A percentile compares a stretch with the other conserved stretches of the same genome.
phyloP scores from a whole-genome alignment of 805 yeast species.

The Geotrichum ghanense region DNA sequence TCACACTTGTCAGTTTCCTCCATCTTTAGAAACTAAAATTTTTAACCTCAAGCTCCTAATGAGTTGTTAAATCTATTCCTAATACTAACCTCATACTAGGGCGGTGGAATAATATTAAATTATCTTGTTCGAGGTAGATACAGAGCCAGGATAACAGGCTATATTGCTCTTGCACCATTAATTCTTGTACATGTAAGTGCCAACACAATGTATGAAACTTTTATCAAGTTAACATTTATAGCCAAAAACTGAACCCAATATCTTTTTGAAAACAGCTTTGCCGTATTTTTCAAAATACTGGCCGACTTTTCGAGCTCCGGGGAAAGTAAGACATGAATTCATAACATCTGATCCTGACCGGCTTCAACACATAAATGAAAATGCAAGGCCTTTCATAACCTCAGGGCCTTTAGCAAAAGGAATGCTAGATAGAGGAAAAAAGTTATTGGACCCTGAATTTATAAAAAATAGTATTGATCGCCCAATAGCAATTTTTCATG shows the following conservation, averaged over 20 bases:
- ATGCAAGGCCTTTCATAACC: no score
- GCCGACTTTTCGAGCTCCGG: no score
- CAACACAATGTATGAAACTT: background rate
- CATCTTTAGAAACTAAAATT: no score
- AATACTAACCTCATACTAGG: conserved; percentile 12
- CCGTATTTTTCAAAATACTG: conserved; percentile 17
- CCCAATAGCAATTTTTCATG: no score
- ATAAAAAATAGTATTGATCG: no score
- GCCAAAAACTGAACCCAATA: conserved; percentile 16
- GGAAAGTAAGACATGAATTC: no score
- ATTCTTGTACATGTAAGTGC: conserved; percentile 14
- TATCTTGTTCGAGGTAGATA: conserved; percentile 26
- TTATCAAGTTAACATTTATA: conserved; percentile 2
- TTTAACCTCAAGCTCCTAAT: background rate
- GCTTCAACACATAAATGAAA: no score
- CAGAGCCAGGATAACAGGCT: conserved; percentile 24
- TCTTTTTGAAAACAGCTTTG: conserved; percentile 16
- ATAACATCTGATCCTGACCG: no score
- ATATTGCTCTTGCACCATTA: conserved; percentile 25
- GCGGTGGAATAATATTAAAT: conserved; percentile 29
- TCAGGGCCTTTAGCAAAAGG: no score
- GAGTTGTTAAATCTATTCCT: no score
- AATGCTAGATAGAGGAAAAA: no score
- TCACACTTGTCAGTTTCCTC: conserved; percentile 23
- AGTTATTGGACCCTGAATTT: no score